These are phyloP conservation scores for Anacardium occidentale DNA, from an alignment of 345 rosid genomes.

Conservation along the genomic window DNA sequence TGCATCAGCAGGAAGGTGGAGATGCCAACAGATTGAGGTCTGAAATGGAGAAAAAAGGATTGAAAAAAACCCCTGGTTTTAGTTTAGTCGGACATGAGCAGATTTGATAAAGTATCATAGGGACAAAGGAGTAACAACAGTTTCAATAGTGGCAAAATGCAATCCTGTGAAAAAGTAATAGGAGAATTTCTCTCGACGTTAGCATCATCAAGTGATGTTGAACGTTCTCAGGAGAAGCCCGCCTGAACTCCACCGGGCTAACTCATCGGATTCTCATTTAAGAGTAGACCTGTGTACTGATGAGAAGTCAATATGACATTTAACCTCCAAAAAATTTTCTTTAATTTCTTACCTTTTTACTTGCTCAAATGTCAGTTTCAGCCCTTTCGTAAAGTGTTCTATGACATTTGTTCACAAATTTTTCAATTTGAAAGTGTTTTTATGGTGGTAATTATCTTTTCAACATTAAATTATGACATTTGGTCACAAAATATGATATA, in stretches of 20 bases:
- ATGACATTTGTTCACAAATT: too few species aligned
- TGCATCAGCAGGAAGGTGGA: constrained; percentile 34
- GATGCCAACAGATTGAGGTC: constrained; percentile 40
- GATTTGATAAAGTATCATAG: background rate
- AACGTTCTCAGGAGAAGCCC: background rate
- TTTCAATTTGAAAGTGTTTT: too few species aligned
- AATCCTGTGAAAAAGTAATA: background rate
- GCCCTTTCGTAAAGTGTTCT: too few species aligned
- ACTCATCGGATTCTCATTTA: too few species aligned
- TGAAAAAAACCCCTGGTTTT: constrained; percentile 42
- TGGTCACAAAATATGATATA: too few species aligned
- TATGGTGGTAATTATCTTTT: too few species aligned
- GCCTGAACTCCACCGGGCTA: background rate
- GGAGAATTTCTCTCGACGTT: background rate
- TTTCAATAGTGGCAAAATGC: background rate
- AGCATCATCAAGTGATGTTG: background rate
- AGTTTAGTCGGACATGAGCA: constrained; percentile 27
- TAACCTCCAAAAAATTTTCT: too few species aligned
- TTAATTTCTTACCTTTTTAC: too few species aligned
- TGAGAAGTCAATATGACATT: too few species aligned
- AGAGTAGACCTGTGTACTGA: too few species aligned
- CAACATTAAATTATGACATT: too few species aligned
- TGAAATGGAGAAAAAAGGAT: constrained; percentile 29
- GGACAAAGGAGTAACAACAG: background rate
- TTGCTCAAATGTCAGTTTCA: too few species aligned